A percentile compares a stretch with the other conserved stretches of the same genome.
Evolutionary conservation across 2,329 filamentous ascomycete species (phyloP).

Genomic region (Aspergillus sp.): DNA sequence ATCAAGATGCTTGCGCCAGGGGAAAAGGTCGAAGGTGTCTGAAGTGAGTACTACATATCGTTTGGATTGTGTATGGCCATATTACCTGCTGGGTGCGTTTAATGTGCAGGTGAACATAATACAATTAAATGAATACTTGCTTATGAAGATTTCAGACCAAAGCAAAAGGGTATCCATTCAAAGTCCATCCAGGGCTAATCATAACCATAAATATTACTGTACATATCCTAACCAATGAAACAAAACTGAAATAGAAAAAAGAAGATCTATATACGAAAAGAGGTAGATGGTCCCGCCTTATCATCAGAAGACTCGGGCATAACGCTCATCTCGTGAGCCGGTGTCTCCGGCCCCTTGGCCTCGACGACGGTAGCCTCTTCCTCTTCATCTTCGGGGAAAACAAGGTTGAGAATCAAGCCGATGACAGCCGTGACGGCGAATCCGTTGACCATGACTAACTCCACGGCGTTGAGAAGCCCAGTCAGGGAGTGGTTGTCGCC

Average conservation of each 20-base stretch:
- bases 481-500: slow-evolving; percentile 65
- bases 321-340: slow-evolving; percentile 3
- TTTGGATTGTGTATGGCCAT: too few relatives aligned
- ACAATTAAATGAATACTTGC: neutral
- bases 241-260: neutral
- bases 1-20: slow-evolving; percentile 35
- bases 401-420: slow-evolving; percentile 67
- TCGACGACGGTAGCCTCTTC: slow-evolving; percentile 44
- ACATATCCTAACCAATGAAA: too few relatives aligned
- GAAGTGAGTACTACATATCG: neutral
- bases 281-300: neutral
- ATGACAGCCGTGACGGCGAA: slow-evolving; percentile 65
- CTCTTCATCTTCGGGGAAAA: slow-evolving; percentile 70
- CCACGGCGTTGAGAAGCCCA: slow-evolving; percentile 47
- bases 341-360: slow-evolving; percentile 16
- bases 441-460: slow-evolving; percentile 63
- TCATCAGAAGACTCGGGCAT: neutral
- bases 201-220: neutral
- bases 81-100: too few relatives aligned
- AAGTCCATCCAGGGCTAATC: neutral
- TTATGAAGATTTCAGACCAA: neutral
- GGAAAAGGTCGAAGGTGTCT: slow-evolving; percentile 26
- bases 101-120: neutral
- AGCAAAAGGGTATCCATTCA: neutral
- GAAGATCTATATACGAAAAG: slow-evolving; percentile 1